These are phyloP conservation scores for Coemansia sp. DNA, from an alignment of 192 early-diverging fungal species.

Conservation along the genomic window DNA sequence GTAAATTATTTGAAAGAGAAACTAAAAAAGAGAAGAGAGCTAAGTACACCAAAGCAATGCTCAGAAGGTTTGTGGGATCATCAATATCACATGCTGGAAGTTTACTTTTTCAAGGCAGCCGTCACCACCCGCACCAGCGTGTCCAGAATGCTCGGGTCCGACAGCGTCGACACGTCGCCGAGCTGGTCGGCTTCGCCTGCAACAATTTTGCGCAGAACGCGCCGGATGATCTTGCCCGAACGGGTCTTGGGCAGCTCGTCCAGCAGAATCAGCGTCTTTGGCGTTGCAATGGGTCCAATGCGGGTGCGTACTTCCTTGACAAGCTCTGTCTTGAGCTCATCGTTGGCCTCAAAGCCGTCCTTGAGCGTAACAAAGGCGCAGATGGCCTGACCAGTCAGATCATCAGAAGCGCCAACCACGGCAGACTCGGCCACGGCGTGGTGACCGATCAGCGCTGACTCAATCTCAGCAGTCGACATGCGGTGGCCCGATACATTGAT, in stretches of 20 bases:
- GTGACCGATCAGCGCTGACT: constrained; percentile 83
- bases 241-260: constrained; percentile 93
- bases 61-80: not conserved
- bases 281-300: constrained; percentile 92
- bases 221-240: constrained; percentile 94
- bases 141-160: constrained; percentile 69
- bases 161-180: constrained; percentile 85
- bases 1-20: not conserved
- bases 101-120: constrained; percentile 19
- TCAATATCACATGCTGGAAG: constrained; percentile 5
- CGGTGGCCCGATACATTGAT: constrained; percentile 97
- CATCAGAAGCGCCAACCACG: constrained; percentile 83
- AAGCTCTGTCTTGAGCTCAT: constrained; percentile 61
- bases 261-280: constrained; percentile 81
- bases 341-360: constrained; percentile 55
- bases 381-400: constrained; percentile 88
- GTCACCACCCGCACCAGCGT: constrained; percentile 53
- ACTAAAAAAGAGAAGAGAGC: not conserved
- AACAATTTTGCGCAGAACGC: constrained; percentile 92
- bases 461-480: constrained; percentile 90
- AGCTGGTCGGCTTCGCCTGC: constrained; percentile 78
- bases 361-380: constrained; percentile 84
- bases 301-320: constrained; percentile 75
- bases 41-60: not conserved
- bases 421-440: constrained; percentile 82